Conservation (phyloP, 2,329 filamentous ascomycete species). For the Alternaria alternata region DNA sequence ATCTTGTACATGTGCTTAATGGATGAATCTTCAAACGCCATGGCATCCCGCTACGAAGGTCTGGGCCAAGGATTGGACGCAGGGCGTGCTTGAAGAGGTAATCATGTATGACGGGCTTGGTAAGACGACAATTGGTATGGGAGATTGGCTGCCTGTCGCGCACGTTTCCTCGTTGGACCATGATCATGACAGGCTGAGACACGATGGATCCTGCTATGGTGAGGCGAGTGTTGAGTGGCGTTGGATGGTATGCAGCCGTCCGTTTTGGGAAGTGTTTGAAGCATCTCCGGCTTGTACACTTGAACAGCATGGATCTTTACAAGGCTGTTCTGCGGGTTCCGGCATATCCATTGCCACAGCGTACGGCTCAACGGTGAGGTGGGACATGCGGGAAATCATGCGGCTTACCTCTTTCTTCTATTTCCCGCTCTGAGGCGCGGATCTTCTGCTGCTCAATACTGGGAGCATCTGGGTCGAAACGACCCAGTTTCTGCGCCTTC, state of each 20-base stretch:
- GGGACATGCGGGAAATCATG: conserved; percentile 19
- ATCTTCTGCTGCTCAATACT: conserved; percentile 76
- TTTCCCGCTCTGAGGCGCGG: conserved; percentile 72
- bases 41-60: conserved; percentile 11
- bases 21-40: conserved; percentile 16
- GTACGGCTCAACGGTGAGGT: conserved; percentile 23
- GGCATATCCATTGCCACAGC: conserved; percentile 20
- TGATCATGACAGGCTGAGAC: conserved; percentile 33
- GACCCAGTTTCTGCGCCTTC: conserved; percentile 90
- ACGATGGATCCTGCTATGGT: conserved; percentile 17
- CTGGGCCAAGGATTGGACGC: conserved; percentile 29
- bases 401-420: conserved; percentile 70
- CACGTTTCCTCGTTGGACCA: conserved; percentile 13
- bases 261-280: conserved; percentile 28
- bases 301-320: neutral
- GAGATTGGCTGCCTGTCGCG: conserved; percentile 9
- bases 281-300: conserved; percentile 20
- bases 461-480: conserved; percentile 88
- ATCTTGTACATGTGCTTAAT: conserved; percentile 9
- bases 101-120: conserved; percentile 11
- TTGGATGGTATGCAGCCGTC: conserved; percentile 26
- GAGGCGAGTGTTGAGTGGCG: conserved; percentile 3
- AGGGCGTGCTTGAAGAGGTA: conserved; percentile 25
- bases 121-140: conserved; percentile 5
- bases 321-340: neutral